Conservation (phyloP, 1,284 basidiomycete species). For the Rhodotorula mucilaginosa region DNA sequence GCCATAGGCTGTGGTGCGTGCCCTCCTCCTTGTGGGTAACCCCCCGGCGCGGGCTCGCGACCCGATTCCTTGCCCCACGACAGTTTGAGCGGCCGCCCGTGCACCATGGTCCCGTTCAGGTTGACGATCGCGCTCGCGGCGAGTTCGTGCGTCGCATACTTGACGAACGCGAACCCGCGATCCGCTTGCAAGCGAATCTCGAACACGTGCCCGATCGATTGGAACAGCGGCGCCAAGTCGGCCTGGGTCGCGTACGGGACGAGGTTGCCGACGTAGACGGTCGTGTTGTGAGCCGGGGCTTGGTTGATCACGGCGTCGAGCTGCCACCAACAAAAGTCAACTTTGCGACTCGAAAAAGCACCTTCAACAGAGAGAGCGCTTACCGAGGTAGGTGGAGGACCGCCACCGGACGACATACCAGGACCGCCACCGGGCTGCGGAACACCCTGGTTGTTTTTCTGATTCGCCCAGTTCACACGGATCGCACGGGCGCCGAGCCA, state of each 20-base stretch:
- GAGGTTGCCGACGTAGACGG: constrained; percentile 97
- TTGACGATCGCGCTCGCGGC: constrained; percentile 96
- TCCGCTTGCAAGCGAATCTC: constrained; percentile 99
- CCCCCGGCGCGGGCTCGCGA: neutral
- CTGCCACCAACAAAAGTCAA: constrained; percentile 54
- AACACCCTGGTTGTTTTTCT: constrained; percentile 70
- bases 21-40: neutral
- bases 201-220: constrained; percentile 93
- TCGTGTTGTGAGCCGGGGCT: constrained; percentile 86
- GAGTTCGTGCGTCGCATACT: constrained; percentile 94
- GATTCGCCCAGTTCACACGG: constrained; percentile 99
- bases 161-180: constrained; percentile 96
- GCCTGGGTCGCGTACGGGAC: constrained; percentile 92
- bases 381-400: neutral
- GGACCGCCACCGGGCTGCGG: neutral
- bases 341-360: neutral
- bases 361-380: neutral
- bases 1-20: constrained; percentile 2
- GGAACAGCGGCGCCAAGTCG: constrained; percentile 93
- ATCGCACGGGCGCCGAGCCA: constrained; percentile 97
- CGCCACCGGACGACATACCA: neutral
- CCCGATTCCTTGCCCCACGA: constrained; percentile 88
- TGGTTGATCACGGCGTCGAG: constrained; percentile 85
- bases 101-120: constrained; percentile 89
- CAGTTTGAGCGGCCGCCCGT: constrained; percentile 92